phyloP scores from a whole-genome alignment of 495 filamentous ascomycete genomes.

The Xylaria sp. region DNA sequence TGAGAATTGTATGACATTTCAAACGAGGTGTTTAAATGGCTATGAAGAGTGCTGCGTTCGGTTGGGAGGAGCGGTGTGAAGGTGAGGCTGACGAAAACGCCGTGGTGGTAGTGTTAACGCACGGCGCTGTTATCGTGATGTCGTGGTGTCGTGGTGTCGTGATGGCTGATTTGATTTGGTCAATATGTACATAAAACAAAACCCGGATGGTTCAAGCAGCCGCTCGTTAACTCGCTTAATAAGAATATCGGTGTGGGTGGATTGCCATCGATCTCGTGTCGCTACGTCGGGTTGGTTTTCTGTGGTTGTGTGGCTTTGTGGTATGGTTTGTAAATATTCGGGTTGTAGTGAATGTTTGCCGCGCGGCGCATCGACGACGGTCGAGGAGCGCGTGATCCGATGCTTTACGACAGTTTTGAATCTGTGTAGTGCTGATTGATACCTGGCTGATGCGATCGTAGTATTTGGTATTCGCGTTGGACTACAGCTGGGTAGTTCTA shows the following conservation, averaged over 20 bases:
- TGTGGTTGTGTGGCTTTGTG: too few species aligned
- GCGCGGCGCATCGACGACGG: neutral
- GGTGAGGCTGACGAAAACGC: neutral
- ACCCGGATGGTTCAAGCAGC: neutral
- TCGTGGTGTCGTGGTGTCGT: too few species aligned
- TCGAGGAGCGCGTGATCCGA: neutral
- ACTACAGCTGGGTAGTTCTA: neutral
- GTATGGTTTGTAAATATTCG: neutral
- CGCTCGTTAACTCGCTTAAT: neutral
- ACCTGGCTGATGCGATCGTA: slow-evolving; percentile 11
- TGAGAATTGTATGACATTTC: slow-evolving; percentile 52
- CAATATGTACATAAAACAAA: slow-evolving; percentile 6
- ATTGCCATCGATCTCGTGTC: neutral
- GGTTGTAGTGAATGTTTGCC: neutral
- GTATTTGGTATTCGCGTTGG: neutral
- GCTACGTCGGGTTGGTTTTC: neutral
- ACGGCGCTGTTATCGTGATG: neutral
- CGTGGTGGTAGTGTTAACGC: neutral
- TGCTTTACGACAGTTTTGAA: neutral
- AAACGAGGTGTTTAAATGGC: neutral
- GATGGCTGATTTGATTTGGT: neutral
- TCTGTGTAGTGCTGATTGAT: neutral
- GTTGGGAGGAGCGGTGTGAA: neutral
- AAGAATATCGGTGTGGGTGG: neutral
- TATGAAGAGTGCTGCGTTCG: neutral